These are phyloP conservation scores for Puya raimondii DNA, from an alignment of 176 grass and related monocot species.

Conservation along the genomic window DNA sequence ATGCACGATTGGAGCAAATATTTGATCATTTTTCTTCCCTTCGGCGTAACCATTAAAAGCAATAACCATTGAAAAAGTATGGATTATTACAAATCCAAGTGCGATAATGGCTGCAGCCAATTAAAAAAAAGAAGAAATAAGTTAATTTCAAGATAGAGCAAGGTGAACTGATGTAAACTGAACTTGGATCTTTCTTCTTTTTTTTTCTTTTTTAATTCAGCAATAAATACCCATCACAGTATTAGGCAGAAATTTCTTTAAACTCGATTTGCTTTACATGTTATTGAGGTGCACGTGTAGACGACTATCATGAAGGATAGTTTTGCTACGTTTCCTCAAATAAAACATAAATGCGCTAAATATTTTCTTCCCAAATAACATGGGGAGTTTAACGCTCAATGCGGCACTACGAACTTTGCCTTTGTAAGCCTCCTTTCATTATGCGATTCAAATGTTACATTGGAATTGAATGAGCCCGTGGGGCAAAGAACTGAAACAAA, in stretches of 20 bases:
- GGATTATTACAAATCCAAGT: constrained; percentile 83
- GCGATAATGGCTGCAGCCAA: constrained; percentile 72
- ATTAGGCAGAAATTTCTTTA: neutral
- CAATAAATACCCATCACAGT: neutral
- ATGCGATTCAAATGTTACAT: neutral
- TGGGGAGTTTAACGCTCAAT: no score
- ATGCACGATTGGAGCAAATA: constrained; percentile 61
- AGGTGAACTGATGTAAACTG: neutral
- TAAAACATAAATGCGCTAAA: no score
- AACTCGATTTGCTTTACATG: no score
- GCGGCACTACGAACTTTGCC: no score
- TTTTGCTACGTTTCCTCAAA: no score
- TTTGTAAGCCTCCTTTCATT: neutral
- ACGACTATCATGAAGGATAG: no score
- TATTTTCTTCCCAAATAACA: no score
- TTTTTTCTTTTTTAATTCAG: neutral
- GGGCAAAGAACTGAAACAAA: no score
- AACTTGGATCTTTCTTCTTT: neutral
- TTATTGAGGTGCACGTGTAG: no score
- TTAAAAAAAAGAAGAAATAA: neutral
- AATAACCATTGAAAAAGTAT: constrained; percentile 94
- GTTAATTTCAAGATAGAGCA: neutral
- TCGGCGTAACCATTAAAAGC: constrained; percentile 89
- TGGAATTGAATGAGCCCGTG: no score
- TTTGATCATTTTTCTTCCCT: constrained; percentile 61